phyloP scores from a whole-genome alignment of 1,284 basidiomycete species.

The Rhizoctonia solani region DNA sequence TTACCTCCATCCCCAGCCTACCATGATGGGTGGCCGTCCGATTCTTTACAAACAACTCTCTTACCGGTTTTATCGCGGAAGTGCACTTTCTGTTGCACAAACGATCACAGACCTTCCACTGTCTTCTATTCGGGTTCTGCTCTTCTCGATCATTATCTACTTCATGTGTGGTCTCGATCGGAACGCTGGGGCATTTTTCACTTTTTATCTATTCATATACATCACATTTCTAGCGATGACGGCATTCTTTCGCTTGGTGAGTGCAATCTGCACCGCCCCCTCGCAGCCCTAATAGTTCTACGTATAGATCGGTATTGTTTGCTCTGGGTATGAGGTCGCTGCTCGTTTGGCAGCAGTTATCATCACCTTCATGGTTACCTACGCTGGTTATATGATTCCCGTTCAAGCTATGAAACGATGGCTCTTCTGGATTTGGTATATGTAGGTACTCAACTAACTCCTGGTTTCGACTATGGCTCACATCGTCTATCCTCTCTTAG shows the following conservation, averaged over 20 bases:
- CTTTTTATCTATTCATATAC: slow-evolving; percentile 40
- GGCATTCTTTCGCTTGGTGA: slow-evolving; percentile 50
- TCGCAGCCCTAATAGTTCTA: slow-evolving; percentile 34
- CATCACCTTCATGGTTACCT: slow-evolving; percentile 47
- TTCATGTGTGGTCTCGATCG: slow-evolving; percentile 48
- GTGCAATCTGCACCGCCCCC: slow-evolving; percentile 37
- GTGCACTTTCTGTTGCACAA: slow-evolving; percentile 68
- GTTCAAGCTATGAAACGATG: slow-evolving; percentile 80
- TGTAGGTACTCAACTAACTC: slow-evolving; percentile 46
- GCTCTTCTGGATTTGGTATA: slow-evolving; percentile 76
- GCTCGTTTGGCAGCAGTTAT: slow-evolving; percentile 54
- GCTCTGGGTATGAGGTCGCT: slow-evolving; percentile 52
- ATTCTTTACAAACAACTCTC: slow-evolving; percentile 60
- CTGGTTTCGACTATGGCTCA: neutral
- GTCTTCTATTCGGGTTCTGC: slow-evolving; percentile 50
- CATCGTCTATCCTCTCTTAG: slow-evolving; percentile 51
- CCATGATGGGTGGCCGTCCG: slow-evolving; percentile 75
- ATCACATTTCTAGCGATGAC: slow-evolving; percentile 49
- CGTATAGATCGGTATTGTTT: slow-evolving; percentile 48
- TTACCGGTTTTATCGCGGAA: slow-evolving; percentile 81
- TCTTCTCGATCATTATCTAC: slow-evolving; percentile 53
- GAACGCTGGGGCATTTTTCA: slow-evolving; percentile 7
- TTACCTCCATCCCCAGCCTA: slow-evolving; percentile 47
- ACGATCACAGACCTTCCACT: slow-evolving; percentile 54
- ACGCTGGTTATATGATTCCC: slow-evolving; percentile 49